phyloP scores from a whole-genome alignment of 257 asterid species.

The Henckelia pumila region DNA sequence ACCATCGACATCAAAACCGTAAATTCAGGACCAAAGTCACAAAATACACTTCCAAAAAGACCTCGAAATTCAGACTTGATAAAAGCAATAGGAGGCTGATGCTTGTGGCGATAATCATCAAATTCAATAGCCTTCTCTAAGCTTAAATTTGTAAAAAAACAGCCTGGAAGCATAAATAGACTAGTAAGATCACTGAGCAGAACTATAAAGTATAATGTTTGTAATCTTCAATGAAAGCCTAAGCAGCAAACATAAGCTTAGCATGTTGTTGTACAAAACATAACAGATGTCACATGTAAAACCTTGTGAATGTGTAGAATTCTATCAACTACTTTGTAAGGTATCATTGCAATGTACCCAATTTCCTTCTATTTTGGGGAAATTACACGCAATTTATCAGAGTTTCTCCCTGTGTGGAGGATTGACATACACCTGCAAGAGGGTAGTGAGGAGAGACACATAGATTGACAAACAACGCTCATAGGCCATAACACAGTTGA shows the following conservation, averaged over 20 bases:
- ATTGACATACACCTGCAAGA: not conserved
- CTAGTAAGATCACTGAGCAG: not conserved
- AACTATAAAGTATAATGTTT: not conserved
- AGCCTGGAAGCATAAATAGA: conserved; percentile 28
- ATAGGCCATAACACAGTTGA: not conserved
- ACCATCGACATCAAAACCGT: conserved; percentile 53
- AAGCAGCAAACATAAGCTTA: not conserved
- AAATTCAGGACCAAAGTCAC: conserved; percentile 51
- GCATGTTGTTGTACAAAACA: not conserved
- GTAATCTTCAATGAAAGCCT: not conserved
- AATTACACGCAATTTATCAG: not conserved
- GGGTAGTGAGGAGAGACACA: not conserved
- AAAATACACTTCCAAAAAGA: conserved; percentile 46
- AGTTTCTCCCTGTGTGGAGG: not conserved
- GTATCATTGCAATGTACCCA: not conserved
- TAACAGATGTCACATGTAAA: not conserved
- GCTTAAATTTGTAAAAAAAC: conserved; percentile 45
- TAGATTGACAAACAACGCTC: no score
- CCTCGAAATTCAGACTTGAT: conserved; percentile 51
- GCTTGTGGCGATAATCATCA: conserved; percentile 43
- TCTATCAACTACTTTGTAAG: no score
- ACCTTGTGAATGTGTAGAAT: no score
- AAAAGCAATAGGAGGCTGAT: conserved; percentile 54
- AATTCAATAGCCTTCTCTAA: conserved; percentile 41
- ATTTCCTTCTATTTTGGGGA: not conserved